Percentiles rank a stretch among this genome's conserved stretches.
These are phyloP conservation scores for Graphiopsis chlorocephala DNA, from an alignment of 2,329 filamentous ascomycete genomes.

Conservation along the genomic window DNA sequence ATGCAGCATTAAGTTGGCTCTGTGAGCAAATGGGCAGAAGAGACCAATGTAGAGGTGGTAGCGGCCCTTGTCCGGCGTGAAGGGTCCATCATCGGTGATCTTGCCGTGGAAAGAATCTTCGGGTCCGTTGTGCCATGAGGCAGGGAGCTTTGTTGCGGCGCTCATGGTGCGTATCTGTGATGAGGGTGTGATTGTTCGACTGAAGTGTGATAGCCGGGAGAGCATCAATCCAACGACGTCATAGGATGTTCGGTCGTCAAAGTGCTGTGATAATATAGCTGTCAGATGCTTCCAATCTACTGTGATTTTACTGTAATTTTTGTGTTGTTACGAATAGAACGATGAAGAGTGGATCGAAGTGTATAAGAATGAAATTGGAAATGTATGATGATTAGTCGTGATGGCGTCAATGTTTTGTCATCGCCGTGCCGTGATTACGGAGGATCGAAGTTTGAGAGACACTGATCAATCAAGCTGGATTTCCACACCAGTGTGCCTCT, in stretches of 20 bases:
- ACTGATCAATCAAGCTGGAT: background rate
- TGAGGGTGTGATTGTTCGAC: background rate
- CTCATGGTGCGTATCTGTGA: slow-evolving; percentile 7
- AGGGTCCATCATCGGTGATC: slow-evolving; percentile 47
- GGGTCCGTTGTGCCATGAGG: slow-evolving; percentile 32
- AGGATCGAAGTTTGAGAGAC: background rate
- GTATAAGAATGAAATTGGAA: background rate
- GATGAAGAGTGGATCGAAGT: background rate
- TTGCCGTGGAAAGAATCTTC: slow-evolving; percentile 53
- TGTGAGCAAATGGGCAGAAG: slow-evolving; percentile 65
- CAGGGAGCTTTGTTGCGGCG: slow-evolving; percentile 16
- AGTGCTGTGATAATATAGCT: background rate
- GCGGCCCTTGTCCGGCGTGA: slow-evolving; percentile 50
- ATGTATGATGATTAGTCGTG: background rate
- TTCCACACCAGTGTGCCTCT: background rate
- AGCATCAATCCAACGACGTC: background rate
- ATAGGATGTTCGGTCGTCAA: background rate
- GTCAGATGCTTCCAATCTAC: background rate
- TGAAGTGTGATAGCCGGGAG: background rate
- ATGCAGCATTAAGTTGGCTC: slow-evolving; percentile 56
- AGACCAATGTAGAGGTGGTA: slow-evolving; percentile 59
- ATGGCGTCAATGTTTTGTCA: background rate
- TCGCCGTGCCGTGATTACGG: background rate
- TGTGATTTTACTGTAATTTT: background rate
- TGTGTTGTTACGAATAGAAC: background rate